Conservation (phyloP, 768 basidiomycete species). For the Ramaria rubella region DNA sequence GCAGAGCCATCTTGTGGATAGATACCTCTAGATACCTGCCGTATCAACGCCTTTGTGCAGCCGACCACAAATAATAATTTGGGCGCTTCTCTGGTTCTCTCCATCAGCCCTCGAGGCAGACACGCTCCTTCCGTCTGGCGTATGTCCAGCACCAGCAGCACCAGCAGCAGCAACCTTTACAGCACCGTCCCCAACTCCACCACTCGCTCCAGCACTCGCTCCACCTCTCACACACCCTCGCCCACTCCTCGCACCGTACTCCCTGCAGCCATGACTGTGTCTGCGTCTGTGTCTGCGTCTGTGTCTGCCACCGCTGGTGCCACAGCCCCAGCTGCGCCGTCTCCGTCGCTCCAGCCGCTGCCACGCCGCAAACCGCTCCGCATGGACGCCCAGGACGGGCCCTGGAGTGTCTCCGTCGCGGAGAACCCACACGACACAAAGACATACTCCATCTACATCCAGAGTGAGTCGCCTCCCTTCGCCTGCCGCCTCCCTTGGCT, state of each 20-base stretch:
- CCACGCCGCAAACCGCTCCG: conserved; percentile 41
- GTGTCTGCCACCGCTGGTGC: background rate
- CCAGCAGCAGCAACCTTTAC: too few species aligned
- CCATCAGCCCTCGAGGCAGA: background rate
- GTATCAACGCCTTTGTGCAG: too few species aligned
- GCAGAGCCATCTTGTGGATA: too few species aligned
- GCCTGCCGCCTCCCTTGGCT: background rate
- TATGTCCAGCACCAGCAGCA: background rate
- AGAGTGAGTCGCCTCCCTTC: conserved; percentile 55
- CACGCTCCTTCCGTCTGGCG: conserved; percentile 1
- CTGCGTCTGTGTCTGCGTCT: background rate
- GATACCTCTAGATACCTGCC: too few species aligned
- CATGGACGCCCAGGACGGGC: conserved; percentile 70
- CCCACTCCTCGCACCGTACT: background rate
- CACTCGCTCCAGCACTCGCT: background rate
- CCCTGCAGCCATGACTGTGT: background rate
- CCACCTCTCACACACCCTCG: background rate
- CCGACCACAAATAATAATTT: too few species aligned
- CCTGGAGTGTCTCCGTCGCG: conserved; percentile 84
- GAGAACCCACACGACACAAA: conserved; percentile 70
- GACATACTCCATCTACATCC: conserved; percentile 80
- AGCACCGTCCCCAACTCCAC: too few species aligned
- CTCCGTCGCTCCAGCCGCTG: background rate
- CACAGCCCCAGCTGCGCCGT: background rate
- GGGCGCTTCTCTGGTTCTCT: background rate